Evolutionary conservation across 352 stramenopile species (phyloP).

Genomic region (Phytophthora sansomeana): DNA sequence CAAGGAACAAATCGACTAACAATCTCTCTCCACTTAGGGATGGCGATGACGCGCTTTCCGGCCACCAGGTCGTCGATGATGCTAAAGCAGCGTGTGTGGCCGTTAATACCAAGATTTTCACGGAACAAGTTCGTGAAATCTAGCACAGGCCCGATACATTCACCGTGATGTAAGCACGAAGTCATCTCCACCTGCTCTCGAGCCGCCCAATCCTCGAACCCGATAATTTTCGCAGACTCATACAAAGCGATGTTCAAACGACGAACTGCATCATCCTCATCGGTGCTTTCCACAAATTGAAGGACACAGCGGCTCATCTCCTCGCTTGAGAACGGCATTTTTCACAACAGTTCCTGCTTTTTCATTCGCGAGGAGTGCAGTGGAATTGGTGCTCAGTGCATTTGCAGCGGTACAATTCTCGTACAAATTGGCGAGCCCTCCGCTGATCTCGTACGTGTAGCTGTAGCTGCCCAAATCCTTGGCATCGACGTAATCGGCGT

Average conservation of each 20-base stretch:
- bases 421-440: conserved; percentile 56
- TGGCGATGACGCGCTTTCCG: conserved; percentile 47
- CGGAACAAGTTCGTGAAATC: conserved; percentile 57
- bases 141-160: conserved; percentile 48
- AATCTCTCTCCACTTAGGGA: conserved; percentile 55
- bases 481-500: conserved; percentile 51
- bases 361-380: conserved; percentile 4
- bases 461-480: conserved; percentile 59
- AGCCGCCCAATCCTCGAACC: conserved; percentile 46
- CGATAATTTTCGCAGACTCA: conserved; percentile 46
- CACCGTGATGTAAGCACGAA: conserved; percentile 49
- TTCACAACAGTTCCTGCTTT: conserved; percentile 3
- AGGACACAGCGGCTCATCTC: conserved; percentile 10
- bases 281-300: conserved; percentile 21
- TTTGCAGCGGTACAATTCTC: conserved; percentile 50
- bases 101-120: conserved; percentile 49
- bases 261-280: conserved; percentile 34
- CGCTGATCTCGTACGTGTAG: conserved; percentile 63
- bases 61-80: conserved; percentile 43
- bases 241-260: conserved; percentile 52
- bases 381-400: conserved; percentile 19
- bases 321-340: not conserved
- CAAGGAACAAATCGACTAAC: conserved; percentile 48
- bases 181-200: conserved; percentile 62
- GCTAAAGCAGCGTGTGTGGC: conserved; percentile 57